Evolutionary conservation across 2,329 filamentous ascomycete genomes (phyloP), one percentile per base, ranked within the genome.

Genomic region (Ceratocystis lukuohia): DNA sequence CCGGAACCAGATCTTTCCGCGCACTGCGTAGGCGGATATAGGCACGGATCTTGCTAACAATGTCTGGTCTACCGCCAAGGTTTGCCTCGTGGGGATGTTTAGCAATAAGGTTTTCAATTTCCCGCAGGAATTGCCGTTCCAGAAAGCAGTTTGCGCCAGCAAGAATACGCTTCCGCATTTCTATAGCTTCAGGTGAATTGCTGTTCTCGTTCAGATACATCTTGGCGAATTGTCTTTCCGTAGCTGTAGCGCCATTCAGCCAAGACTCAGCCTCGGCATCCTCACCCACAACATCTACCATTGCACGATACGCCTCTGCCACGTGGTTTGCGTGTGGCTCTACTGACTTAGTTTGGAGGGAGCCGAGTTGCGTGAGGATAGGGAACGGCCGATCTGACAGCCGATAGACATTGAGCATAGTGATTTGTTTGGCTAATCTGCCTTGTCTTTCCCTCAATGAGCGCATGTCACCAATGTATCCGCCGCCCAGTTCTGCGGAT

Each of bases 21-120:
- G 84, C 82, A 53, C 87, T 84, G 68, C 89, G 86, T 67, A 96
- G 81, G 62, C 92, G 86, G 71, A 99, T 90, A 73, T 93, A 99
- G 6, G 91, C 94, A 72, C 90, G 90, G 72, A 96, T 88, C 77
- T 96, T 96, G 79, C 89, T 96, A 70, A 92, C 82, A 25, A 91
- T 84, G 65, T 92, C 91, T 0, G 94, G 94, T 50, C 91, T 84
- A 70, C 94, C 94, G 68, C 94, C 94, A 53, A 96, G 82, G 73
- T 89, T 89, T 37, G 94, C 93, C 73, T 96, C 92, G 66, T 88
- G 85, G 1, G 92, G 91, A 73, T 94, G 90, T 75, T 88, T 95
- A 48, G 84, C 81, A 68, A 99, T 88, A 50, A 88, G 79, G 8
- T 80, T 81, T 73, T 96, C 89, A 46, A 97, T 81, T 70, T 93